Conservation (phyloP, 2,329 filamentous ascomycete species). For the Trichoderma simmonsii region DNA sequence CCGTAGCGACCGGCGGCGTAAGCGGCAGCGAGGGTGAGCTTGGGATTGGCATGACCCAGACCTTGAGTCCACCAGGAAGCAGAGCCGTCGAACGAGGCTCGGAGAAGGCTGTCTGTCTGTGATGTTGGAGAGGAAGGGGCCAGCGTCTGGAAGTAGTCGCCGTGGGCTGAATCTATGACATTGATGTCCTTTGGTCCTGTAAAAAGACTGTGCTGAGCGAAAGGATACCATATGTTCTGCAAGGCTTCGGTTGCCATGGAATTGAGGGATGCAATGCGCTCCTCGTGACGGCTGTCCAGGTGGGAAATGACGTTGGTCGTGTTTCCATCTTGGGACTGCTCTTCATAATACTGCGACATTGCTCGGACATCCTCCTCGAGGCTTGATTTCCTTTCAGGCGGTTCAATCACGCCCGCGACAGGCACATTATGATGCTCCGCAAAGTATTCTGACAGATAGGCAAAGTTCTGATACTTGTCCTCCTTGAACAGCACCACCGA, state of each 20-base stretch:
- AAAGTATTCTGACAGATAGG: slow-evolving; percentile 68
- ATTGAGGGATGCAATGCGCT: slow-evolving; percentile 57
- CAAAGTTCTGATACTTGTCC: slow-evolving; percentile 62
- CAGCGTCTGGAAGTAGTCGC: slow-evolving; percentile 70
- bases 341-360: slow-evolving; percentile 64
- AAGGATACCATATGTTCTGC: slow-evolving; percentile 76
- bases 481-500: slow-evolving; percentile 68
- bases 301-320: slow-evolving; percentile 46
- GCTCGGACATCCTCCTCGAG: slow-evolving; percentile 48
- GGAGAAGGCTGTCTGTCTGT: slow-evolving; percentile 22
- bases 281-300: slow-evolving; percentile 52
- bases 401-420: slow-evolving; percentile 55
- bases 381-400: slow-evolving; percentile 48
- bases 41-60: slow-evolving; percentile 73
- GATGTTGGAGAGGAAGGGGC: neutral
- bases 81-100: slow-evolving; percentile 74
- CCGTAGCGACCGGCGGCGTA: slow-evolving; percentile 82
- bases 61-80: slow-evolving; percentile 93
- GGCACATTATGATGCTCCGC: slow-evolving; percentile 53
- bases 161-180: slow-evolving; percentile 75
- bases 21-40: slow-evolving; percentile 69
- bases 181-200: slow-evolving; percentile 57
- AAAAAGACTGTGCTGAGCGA: slow-evolving; percentile 73
- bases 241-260: slow-evolving; percentile 61
- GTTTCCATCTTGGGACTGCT: slow-evolving; percentile 37